phyloP scores from a whole-genome alignment of 768 basidiomycete genomes.

The Hygrophoropsis aurantiaca region DNA sequence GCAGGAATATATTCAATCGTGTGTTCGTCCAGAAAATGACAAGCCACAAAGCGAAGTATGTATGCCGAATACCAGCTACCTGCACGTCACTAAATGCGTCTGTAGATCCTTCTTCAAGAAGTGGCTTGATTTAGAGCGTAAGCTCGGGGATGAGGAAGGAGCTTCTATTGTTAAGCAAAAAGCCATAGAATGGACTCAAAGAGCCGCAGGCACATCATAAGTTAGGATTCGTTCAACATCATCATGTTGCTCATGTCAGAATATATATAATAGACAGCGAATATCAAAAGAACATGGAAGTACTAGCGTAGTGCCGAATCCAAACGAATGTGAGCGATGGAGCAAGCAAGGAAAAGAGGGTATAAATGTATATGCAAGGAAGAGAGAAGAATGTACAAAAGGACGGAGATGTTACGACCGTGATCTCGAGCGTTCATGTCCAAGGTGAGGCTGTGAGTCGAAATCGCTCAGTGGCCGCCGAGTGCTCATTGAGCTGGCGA shows the following conservation, averaged over 20 bases:
- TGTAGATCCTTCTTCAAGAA: constrained; percentile 93
- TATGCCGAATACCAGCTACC: constrained; percentile 11
- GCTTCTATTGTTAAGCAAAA: constrained; percentile 78
- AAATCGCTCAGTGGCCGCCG: constrained; percentile 73
- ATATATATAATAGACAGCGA: constrained; percentile 37
- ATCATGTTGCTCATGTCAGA: constrained; percentile 29
- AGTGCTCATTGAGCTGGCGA: constrained; percentile 75
- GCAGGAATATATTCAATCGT: constrained; percentile 84
- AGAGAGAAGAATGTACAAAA: constrained; percentile 13
- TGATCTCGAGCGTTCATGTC: constrained; percentile 61
- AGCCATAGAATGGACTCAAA: constrained; percentile 90
- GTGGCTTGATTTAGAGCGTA: constrained; percentile 87
- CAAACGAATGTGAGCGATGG: constrained; percentile 53
- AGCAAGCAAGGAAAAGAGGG: constrained; percentile 35
- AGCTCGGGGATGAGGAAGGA: constrained; percentile 85
- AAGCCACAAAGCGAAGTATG: constrained; percentile 92
- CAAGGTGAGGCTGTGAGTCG: constrained; percentile 50
- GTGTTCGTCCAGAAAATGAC: constrained; percentile 85
- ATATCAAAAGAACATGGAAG: constrained; percentile 32
- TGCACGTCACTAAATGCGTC: constrained; percentile 11
- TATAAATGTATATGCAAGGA: constrained; percentile 35
- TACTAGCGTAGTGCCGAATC: constrained; percentile 41
- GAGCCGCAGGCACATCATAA: constrained; percentile 35
- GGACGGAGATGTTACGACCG: constrained; percentile 37
- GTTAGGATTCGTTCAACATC: too few species aligned